Evolutionary conservation across 371 early-diverging fungal genomes (phyloP).

Genomic region (Actinomucor elegans): DNA sequence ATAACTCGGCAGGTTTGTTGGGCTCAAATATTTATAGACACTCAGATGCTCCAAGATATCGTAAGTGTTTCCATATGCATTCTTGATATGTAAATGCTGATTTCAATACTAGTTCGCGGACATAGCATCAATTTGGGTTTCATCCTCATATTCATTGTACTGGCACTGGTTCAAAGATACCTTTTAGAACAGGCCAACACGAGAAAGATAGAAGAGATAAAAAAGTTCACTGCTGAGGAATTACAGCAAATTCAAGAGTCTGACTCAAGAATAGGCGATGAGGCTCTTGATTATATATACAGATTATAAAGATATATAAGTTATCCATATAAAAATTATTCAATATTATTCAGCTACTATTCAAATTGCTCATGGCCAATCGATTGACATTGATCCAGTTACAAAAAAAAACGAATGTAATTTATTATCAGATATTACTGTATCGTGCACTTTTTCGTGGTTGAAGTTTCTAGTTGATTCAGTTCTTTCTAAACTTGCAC

Average conservation of each 20-base stretch:
- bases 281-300: slow-evolving; percentile 28
- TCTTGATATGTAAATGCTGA: not conserved
- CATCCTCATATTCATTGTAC: slow-evolving; percentile 28
- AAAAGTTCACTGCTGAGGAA: slow-evolving; percentile 9
- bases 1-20: slow-evolving; percentile 47
- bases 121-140: slow-evolving; percentile 35
- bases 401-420: too few species aligned
- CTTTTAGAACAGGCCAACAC: slow-evolving; percentile 26
- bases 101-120: slow-evolving; percentile 33
- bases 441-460: too few species aligned
- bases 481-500: too few species aligned
- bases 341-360: too few species aligned
- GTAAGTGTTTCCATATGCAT: slow-evolving; percentile 14
- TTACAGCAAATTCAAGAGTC: not conserved
- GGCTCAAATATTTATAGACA: slow-evolving; percentile 49
- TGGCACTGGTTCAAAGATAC: slow-evolving; percentile 29
- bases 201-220: slow-evolving; percentile 1
- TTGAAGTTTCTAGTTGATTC: too few species aligned
- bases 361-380: too few species aligned
- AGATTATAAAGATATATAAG: slow-evolving; percentile 30
- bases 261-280: slow-evolving; percentile 28
- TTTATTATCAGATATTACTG: too few species aligned
- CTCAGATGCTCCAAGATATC: slow-evolving; percentile 45
- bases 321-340: too few species aligned
- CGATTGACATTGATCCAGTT: too few species aligned